phyloP scores from a whole-genome alignment of 768 basidiomycete genomes.

The Leucosporidium yakuticum region DNA sequence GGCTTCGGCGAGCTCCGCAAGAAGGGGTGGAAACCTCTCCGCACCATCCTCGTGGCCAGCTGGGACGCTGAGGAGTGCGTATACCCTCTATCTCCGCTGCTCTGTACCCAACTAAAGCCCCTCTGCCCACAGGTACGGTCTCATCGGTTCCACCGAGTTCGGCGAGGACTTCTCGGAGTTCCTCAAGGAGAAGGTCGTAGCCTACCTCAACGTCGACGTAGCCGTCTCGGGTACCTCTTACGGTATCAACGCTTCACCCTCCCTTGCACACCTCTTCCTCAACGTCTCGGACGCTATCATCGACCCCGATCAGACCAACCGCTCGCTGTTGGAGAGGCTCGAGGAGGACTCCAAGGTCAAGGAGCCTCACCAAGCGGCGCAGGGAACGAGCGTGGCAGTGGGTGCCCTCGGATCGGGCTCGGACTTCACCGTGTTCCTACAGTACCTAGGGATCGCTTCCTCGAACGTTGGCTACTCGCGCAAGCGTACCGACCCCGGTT shows the following conservation, averaged over 20 bases:
- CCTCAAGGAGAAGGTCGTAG: constrained; percentile 70
- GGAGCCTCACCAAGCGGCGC: constrained; percentile 52
- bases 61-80: constrained; percentile 64
- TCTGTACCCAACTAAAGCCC: no score
- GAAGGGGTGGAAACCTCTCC: constrained; percentile 75
- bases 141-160: constrained; percentile 81
- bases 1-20: constrained; percentile 63
- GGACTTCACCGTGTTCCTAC: constrained; percentile 87
- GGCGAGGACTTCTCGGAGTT: constrained; percentile 84
- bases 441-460: constrained; percentile 59
- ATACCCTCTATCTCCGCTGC: constrained; percentile 32
- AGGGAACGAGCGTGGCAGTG: constrained; percentile 35
- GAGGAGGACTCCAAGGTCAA: constrained; percentile 29
- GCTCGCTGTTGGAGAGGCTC: not conserved
- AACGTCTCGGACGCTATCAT: constrained; percentile 62
- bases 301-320: constrained; percentile 56
- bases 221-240: constrained; percentile 53
- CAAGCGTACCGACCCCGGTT: constrained; percentile 43
- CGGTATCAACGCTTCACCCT: constrained; percentile 62
- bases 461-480: constrained; percentile 42
- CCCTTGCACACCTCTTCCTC: constrained; percentile 69
- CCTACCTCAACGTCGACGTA: constrained; percentile 73
- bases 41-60: constrained; percentile 65
- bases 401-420: constrained; percentile 16
- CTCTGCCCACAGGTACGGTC: constrained; percentile 52